Evolutionary conservation across 2,329 filamentous ascomycete genomes (phyloP).

Genomic region (Pseudogymnoascus sp.): DNA sequence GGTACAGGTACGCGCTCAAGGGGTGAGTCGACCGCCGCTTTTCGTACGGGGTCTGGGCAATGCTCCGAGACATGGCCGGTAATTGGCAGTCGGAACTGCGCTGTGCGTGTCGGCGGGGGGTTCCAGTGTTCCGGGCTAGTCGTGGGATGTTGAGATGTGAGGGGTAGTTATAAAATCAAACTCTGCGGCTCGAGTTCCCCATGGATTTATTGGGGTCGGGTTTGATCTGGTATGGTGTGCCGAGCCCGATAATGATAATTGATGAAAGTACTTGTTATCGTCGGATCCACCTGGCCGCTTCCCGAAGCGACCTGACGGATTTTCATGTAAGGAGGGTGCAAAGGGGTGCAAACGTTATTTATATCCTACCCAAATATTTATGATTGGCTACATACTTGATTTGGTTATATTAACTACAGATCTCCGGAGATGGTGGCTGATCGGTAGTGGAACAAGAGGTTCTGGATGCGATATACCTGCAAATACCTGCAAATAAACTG

Average conservation of each 20-base stretch:
- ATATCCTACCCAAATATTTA: not conserved
- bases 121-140: conserved; percentile 7
- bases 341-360: not conserved
- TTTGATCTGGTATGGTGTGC: conserved; percentile 5
- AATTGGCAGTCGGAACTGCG: conserved; percentile 6
- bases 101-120: not conserved
- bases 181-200: not conserved
- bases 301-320: conserved; percentile 33
- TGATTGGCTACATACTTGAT: conserved; percentile 4
- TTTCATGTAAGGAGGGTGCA: conserved; percentile 13
- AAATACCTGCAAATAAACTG: not conserved
- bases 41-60: conserved; percentile 12
- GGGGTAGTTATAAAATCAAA: conserved; percentile 9
- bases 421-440: not conserved
- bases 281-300: conserved; percentile 28
- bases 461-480: not conserved
- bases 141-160: conserved; percentile 4
- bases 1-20: conserved; percentile 52
- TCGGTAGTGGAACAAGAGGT: not conserved
- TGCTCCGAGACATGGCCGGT: conserved; percentile 10
- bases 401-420: not conserved
- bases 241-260: conserved; percentile 10
- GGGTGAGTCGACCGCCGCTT: conserved; percentile 47
- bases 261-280: conserved; percentile 9
- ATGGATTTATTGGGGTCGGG: not conserved